Percentiles rank a stretch among this genome's conserved stretches.
phyloP scores from a whole-genome alignment of 2,329 filamentous ascomycete species.

The Ophiostoma perfectum region DNA sequence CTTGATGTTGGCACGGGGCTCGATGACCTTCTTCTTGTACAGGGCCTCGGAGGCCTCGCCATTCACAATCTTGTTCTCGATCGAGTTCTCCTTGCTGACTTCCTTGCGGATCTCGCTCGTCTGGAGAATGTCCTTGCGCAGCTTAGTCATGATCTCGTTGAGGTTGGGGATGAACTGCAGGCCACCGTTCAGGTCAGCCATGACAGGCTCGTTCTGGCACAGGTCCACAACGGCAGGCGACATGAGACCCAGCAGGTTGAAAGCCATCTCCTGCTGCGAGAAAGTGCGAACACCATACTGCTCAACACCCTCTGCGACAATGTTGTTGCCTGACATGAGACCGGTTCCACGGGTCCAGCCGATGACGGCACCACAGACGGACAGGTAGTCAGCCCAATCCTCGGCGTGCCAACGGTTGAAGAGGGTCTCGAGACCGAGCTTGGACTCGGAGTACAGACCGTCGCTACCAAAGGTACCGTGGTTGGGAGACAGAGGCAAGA shows the following conservation, averaged over 20 bases:
- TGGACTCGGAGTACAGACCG: constrained; percentile 92
- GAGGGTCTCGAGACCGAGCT: constrained; percentile 90
- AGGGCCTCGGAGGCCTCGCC: constrained; percentile 86
- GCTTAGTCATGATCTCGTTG: constrained; percentile 86
- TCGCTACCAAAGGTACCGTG: constrained; percentile 98
- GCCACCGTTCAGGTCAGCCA: constrained; percentile 94
- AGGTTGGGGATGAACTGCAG: constrained; percentile 96
- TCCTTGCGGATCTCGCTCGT: constrained; percentile 89
- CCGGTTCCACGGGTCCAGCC: constrained; percentile 98
- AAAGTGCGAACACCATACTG: constrained; percentile 96
- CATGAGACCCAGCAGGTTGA: constrained; percentile 96
- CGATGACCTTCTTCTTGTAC: constrained; percentile 89
- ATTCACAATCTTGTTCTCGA: constrained; percentile 96
- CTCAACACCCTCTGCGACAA: constrained; percentile 95
- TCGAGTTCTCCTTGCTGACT: constrained; percentile 89
- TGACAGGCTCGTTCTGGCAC: constrained; percentile 92
- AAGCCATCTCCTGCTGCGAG: constrained; percentile 99
- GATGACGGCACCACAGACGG: constrained; percentile 96
- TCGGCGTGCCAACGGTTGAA: constrained; percentile 99
- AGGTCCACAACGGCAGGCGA: constrained; percentile 88
- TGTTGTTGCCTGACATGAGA: constrained; percentile 57
- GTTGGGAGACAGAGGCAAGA: constrained; percentile 92
- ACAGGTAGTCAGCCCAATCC: constrained; percentile 95
- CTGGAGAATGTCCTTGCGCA: constrained; percentile 91
- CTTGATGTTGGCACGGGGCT: constrained; percentile 96